Conservation (phyloP, 768 basidiomycete genomes). For the Mycena haematopus region DNA sequence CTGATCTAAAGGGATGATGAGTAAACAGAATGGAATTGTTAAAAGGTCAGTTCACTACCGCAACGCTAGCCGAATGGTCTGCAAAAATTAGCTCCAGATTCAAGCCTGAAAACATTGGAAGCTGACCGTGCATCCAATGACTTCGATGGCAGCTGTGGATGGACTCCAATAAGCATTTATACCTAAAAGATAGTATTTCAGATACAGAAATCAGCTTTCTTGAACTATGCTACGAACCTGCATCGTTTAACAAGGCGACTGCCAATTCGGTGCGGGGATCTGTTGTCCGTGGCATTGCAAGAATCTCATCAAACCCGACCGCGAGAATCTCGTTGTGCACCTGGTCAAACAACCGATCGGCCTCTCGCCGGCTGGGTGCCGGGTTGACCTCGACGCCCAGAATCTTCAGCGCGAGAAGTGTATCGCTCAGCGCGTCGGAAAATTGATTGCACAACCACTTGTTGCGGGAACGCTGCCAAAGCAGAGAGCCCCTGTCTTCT, state of each 20-base stretch:
- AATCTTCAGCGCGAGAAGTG: conserved; percentile 60
- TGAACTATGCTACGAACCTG: conserved; percentile 48
- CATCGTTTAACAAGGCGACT: conserved; percentile 71
- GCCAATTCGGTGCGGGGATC: conserved; percentile 68
- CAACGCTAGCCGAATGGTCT: conserved; percentile 72
- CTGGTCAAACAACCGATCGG: conserved; percentile 70
- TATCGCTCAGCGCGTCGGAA: conserved; percentile 61
- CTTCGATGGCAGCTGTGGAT: conserved; percentile 60
- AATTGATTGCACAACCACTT: conserved; percentile 67
- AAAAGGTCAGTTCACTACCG: conserved; percentile 47
- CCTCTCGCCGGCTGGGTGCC: conserved; percentile 57
- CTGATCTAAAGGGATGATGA: conserved; percentile 49
- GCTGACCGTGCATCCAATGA: conserved; percentile 71
- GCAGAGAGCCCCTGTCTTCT: conserved; percentile 62
- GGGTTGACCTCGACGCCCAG: conserved; percentile 68
- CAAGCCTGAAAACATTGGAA: neutral
- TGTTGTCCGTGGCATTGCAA: conserved; percentile 64
- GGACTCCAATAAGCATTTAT: conserved; percentile 77
- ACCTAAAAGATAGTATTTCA: conserved; percentile 41
- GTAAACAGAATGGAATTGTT: neutral
- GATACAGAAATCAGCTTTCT: neutral
- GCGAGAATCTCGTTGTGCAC: conserved; percentile 75
- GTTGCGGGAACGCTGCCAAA: conserved; percentile 68
- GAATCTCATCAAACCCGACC: conserved; percentile 72
- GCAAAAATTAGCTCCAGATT: conserved; percentile 6